phyloP scores from a whole-genome alignment of 192 early-diverging fungal species.

The Coemansia brasiliensis region DNA sequence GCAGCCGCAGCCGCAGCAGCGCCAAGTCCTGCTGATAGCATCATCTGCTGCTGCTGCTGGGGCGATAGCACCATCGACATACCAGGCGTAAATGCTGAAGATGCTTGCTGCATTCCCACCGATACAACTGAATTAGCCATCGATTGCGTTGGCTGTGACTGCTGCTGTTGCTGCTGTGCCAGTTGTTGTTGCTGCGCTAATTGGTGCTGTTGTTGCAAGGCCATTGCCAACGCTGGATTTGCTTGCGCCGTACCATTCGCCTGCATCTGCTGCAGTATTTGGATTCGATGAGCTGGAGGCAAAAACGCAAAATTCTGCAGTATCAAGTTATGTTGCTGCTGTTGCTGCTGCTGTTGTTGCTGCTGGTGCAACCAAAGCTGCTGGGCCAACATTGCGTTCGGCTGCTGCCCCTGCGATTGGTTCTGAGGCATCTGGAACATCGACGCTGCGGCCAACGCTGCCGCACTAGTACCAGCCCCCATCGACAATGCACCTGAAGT shows the following conservation, averaged over 20 bases:
- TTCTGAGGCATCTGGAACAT: conserved; percentile 17
- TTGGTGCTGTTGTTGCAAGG: conserved; percentile 25
- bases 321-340: conserved; percentile 12
- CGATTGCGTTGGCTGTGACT: conserved; percentile 5
- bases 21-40: background rate
- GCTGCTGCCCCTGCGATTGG: conserved; percentile 16
- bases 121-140: background rate
- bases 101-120: conserved; percentile 11
- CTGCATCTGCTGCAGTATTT: conserved; percentile 38
- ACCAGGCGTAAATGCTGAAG: conserved; percentile 20
- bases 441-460: conserved; percentile 13
- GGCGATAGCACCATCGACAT: conserved; percentile 7
- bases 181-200: conserved; percentile 23
- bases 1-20: background rate
- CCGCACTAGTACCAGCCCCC: background rate
- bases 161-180: conserved; percentile 22
- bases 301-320: conserved; percentile 15
- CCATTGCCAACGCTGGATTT: conserved; percentile 20
- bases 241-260: background rate
- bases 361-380: conserved; percentile 21
- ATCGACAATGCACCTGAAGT: conserved; percentile 2
- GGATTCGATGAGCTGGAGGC: conserved; percentile 17
- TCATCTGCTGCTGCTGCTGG: conserved; percentile 25
- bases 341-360: conserved; percentile 21
- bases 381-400: conserved; percentile 20